Evolutionary conservation across 2,329 filamentous ascomycete species (phyloP).

Genomic region (Atkinsonella hypoxylon): DNA sequence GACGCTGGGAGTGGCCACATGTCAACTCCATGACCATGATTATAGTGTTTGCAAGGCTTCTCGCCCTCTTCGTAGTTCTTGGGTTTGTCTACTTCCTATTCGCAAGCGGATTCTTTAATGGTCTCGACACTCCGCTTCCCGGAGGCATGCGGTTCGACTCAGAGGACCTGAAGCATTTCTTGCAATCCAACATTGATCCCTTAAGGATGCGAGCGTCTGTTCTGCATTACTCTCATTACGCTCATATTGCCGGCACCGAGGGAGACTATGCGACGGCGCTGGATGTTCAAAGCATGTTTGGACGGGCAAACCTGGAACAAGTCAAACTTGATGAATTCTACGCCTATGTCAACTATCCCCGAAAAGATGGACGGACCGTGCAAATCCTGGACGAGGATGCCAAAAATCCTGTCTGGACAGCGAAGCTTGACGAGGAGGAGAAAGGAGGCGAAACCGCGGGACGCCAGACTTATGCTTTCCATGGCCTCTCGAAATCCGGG

Average conservation of each 20-base stretch:
- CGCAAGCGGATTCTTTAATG: slow-evolving; percentile 69
- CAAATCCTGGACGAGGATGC: slow-evolving; percentile 63
- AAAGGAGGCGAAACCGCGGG: slow-evolving; percentile 49
- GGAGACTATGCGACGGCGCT: slow-evolving; percentile 78
- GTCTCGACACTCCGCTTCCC: slow-evolving; percentile 48
- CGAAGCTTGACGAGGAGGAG: slow-evolving; percentile 68
- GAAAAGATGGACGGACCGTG: slow-evolving; percentile 61
- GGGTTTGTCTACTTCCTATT: slow-evolving; percentile 76
- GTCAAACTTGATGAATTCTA: slow-evolving; percentile 68
- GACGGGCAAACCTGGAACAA: slow-evolving; percentile 58
- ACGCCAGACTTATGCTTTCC: slow-evolving; percentile 67
- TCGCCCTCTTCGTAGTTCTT: slow-evolving; percentile 64
- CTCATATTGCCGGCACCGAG: slow-evolving; percentile 89
- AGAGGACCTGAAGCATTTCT: slow-evolving; percentile 64
- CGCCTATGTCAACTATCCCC: slow-evolving; percentile 90
- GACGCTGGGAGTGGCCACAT: slow-evolving; percentile 21
- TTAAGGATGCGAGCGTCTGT: slow-evolving; percentile 60
- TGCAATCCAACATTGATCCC: slow-evolving; percentile 62
- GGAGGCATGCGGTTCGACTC: slow-evolving; percentile 65
- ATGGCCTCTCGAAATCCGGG: slow-evolving; percentile 78
- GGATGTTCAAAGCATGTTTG: slow-evolving; percentile 72
- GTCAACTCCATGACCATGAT: slow-evolving; percentile 32
- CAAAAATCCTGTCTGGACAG: slow-evolving; percentile 56
- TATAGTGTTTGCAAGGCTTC: slow-evolving; percentile 59
- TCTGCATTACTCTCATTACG: slow-evolving; percentile 66